phyloP scores from a whole-genome alignment of 179 eudicot genomes.

The Kewa caespitosa region DNA sequence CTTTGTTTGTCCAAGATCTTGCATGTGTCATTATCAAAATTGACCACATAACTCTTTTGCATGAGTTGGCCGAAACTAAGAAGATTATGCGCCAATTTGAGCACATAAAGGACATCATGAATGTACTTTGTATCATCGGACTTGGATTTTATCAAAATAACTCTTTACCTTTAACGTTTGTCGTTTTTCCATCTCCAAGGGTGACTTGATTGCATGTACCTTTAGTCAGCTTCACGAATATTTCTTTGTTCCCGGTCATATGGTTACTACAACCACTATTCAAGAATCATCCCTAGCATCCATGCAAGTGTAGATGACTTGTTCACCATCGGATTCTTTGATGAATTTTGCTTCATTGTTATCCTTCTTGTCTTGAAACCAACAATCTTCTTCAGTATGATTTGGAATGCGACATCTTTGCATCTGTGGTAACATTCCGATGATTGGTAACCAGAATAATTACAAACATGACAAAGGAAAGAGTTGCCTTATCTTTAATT shows the following conservation, averaged over 20 bases:
- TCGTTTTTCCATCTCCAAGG: slow-evolving; percentile 14
- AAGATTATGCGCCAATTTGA: not conserved
- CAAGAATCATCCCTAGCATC: not conserved
- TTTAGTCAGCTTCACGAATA: not conserved
- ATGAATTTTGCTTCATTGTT: not conserved
- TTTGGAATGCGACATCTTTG: slow-evolving; percentile 13
- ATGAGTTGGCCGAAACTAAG: slow-evolving; percentile 11
- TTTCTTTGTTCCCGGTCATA: slow-evolving; percentile 7
- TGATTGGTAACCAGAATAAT: slow-evolving; percentile 12
- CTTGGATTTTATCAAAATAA: not conserved
- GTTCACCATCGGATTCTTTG: not conserved
- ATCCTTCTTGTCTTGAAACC: not conserved
- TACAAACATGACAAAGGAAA: slow-evolving; percentile 4
- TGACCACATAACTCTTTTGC: slow-evolving; percentile 9
- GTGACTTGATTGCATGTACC: not conserved
- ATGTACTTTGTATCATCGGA: not conserved
- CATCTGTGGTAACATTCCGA: slow-evolving; percentile 6
- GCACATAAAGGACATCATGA: slow-evolving; percentile 11
- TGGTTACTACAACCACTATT: not conserved
- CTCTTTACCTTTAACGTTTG: slow-evolving; percentile 6
- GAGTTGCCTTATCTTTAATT: not conserved
- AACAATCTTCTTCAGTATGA: slow-evolving; percentile 3
- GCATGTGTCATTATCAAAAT: not conserved
- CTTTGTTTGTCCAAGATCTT: not conserved
- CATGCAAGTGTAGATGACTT: not conserved